Evolutionary conservation across 73 alveolate species (phyloP).

Genomic region (Tetrahymena borealis): DNA sequence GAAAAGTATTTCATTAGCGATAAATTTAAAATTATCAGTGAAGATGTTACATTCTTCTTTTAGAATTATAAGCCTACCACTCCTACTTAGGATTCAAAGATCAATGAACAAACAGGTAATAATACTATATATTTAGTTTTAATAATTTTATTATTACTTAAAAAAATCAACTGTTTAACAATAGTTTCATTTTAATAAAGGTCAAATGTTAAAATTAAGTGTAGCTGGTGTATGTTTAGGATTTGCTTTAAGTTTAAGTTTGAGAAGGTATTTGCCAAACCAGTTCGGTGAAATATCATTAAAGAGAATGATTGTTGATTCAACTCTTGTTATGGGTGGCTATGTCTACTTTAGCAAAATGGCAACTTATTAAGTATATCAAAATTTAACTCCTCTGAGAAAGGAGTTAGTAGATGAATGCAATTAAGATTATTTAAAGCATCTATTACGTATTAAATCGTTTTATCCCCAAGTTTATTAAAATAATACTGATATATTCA

Average conservation of each 20-base stretch:
- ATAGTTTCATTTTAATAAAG: no score
- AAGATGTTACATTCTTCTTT: no score
- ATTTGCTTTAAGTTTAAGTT: background rate
- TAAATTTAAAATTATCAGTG: no score
- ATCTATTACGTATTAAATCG: background rate
- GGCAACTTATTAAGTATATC: background rate
- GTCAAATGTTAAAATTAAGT: background rate
- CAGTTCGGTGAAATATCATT: background rate
- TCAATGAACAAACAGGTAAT: no score
- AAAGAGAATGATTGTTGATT: background rate
- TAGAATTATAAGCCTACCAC: no score
- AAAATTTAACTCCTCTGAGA: background rate
- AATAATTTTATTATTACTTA: no score
- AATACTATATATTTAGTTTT: no score
- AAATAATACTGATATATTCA: background rate
- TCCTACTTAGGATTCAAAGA: no score
- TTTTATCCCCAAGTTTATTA: background rate
- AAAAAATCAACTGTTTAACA: no score
- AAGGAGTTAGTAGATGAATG: background rate
- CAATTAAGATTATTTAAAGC: background rate
- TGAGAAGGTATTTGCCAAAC: background rate
- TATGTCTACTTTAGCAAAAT: background rate
- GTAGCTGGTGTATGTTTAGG: background rate
- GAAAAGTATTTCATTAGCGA: no score
- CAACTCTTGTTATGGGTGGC: background rate